Conservation (phyloP, 2,329 filamentous ascomycete genomes). For the Clarireedia hainanense region DNA sequence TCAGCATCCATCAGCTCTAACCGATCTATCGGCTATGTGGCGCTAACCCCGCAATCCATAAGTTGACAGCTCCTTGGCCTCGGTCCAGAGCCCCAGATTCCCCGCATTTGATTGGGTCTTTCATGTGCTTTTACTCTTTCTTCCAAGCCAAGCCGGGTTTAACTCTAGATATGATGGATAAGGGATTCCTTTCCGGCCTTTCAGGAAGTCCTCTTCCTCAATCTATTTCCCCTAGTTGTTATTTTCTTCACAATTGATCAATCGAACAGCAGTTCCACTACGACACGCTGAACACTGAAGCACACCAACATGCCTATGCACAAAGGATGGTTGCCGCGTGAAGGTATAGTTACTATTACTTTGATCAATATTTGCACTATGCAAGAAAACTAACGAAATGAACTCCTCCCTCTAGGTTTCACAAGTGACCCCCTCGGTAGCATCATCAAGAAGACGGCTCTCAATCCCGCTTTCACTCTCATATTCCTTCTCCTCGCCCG, state of each 20-base stretch:
- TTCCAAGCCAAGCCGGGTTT: not conserved
- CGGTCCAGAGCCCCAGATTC: not conserved
- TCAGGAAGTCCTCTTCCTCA: not conserved
- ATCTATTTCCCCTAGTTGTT: not conserved
- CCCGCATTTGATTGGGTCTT: not conserved
- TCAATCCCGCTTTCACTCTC: conserved; percentile 58
- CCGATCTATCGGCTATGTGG: not conserved
- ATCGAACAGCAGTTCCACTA: not conserved
- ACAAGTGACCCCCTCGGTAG: conserved; percentile 51
- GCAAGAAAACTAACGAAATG: not conserved
- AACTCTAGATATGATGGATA: not conserved
- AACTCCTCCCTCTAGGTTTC: conserved; percentile 33
- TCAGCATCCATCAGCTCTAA: too few relatives aligned
- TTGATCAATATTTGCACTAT: not conserved
- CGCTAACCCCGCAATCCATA: not conserved
- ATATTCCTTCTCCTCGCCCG: conserved; percentile 55
- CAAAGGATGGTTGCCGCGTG: conserved; percentile 45
- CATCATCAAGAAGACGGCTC: conserved; percentile 49
- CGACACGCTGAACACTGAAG: not conserved
- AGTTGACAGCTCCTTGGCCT: not conserved
- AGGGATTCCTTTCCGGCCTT: too few relatives aligned
- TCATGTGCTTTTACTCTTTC: not conserved
- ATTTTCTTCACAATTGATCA: not conserved
- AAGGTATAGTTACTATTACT: conserved; percentile 31
- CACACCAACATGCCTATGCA: conserved; percentile 37